Base-by-base conservation (phyloP, 1,139 yeast genomes). In the Debaryomyces sp. region DNA sequence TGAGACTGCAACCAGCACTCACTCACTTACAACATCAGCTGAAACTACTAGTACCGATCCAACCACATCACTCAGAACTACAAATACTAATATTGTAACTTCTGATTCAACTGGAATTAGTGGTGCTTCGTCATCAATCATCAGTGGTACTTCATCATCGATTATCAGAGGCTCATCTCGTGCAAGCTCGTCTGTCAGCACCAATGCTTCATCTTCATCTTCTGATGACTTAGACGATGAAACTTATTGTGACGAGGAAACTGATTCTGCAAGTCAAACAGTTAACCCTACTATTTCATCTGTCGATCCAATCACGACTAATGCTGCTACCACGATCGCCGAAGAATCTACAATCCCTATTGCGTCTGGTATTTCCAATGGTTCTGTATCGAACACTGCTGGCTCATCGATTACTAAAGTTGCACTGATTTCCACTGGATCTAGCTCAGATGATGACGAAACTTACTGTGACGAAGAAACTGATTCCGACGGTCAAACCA, bases 391-490 rank as follows among this genome's bases (percentile, higher is more conserved):
- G 6, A 13, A 10, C 21, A 23, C 13, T 2, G 30, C 10, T 13
- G 29, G 17, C 9, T 39, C 22, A n/a, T 22, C 30, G n/a, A 13
- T 17, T 7, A 27, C 32, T 23, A 15, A 13, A 2, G 9, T 32
- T 32, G 18, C 21, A 15, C 23, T 22, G n/a, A 18, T 4, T 27
- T 24, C 27, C 2, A 10, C 12, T 24, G 27, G 10, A 24, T 32
- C 34, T 10, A 23, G 22, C n/a, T 18, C 27, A 10, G 46, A 36
- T 8, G 46, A 43, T 21, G 46, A 36, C 17, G 46, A 43, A 27
- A 43, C 46, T 9, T 43, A 36, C 6, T 43, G 46, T 18, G 45
- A 45, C 17, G 50, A 46, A 21, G 49, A 46, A 29, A 36, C 44
- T 6, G 45, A 33, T 18, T 12, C 36, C 2, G 23, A 13, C 8